Conservation (phyloP, 495 filamentous ascomycete species). For the Penicillium manginii region DNA sequence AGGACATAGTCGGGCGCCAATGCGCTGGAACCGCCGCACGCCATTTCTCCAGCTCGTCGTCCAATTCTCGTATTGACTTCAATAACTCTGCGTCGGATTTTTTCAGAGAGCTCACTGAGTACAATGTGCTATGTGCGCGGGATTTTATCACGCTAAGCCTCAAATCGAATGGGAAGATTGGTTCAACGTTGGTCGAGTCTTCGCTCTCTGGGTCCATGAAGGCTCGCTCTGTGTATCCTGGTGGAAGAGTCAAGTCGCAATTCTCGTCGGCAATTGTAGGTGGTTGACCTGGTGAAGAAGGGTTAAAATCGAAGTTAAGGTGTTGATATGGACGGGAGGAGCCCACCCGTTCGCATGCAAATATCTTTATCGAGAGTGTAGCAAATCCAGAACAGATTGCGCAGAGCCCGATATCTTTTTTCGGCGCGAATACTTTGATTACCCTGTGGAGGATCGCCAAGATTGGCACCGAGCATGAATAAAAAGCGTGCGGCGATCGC, state of each 20-base stretch:
- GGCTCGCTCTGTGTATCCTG: constrained; percentile 43
- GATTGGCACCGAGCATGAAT: constrained; percentile 53
- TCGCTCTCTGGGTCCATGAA: constrained; percentile 33
- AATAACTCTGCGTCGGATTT: constrained; percentile 58
- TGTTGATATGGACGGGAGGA: background rate
- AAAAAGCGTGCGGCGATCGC: constrained; percentile 48
- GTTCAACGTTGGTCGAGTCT: constrained; percentile 27
- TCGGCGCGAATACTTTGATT: constrained; percentile 8
- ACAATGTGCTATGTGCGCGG: constrained; percentile 49
- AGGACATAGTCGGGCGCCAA: constrained; percentile 49
- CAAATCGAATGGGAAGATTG: constrained; percentile 52
- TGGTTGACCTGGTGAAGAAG: constrained; percentile 39
- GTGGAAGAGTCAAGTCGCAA: constrained; percentile 56
- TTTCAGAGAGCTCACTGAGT: constrained; percentile 47
- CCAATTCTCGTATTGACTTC: constrained; percentile 55
- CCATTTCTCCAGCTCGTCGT: constrained; percentile 57
- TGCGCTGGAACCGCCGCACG: constrained; percentile 45
- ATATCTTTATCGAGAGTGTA: constrained; percentile 57
- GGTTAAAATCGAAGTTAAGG: background rate
- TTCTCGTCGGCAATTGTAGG: constrained; percentile 55
- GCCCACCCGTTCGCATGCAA: constrained; percentile 43
- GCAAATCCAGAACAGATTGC: constrained; percentile 58
- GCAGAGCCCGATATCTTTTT: constrained; percentile 39
- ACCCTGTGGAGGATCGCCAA: constrained; percentile 5
- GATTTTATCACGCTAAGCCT: constrained; percentile 55